Evolutionary conservation across 176 grass and related monocot species (phyloP), one percentile per base, ranked within the genome.

Genomic region (Raddia guianensis): DNA sequence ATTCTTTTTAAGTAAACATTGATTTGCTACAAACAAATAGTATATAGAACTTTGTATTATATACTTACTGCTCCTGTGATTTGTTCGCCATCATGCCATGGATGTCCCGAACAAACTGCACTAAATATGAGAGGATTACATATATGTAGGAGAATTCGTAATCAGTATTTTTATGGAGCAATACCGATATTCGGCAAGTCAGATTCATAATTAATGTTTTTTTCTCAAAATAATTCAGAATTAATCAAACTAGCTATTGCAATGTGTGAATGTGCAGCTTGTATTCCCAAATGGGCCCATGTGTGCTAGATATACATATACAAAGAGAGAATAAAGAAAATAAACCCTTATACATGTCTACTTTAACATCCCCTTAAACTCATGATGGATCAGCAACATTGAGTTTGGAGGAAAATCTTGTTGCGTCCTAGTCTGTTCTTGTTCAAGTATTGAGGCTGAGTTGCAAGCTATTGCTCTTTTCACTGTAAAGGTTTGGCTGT

Each of bases 31-130:
- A 37, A 14, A 9, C 60, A 82, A 80, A 73, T 51, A 35, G 12
- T 15, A 68, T 43, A 58, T 79, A 5, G 4, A 82, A 71, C 21
- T 57, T 70, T 16, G 13, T 74, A 20, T 53, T 44, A 53, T 45
- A 16, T 85, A 83, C 92, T 93, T 90, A 98, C 95, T 92, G 81
- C 51, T 84, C 77, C 44, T 89, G 80, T 81, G 84, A 57, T 74
- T 83, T 98, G 73, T 62, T 92, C 78, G 89, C 92, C 95, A 98
- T 98, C 95, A 98, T 95, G 70, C 89, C 90, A 87, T 91, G 95
- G 54, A 98, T 94, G 72, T 95, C 87, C 74, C 87, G 85, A 69
- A 98, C 84, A 93, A 98, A 98, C 95, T 98, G 87, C 79, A 95
- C 65, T 66, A 62, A 32, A 86, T 67, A 65, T 73, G 72, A 68